A percentile compares a stretch with the other conserved stretches of the same genome.
These are phyloP conservation scores for Mantamonas sphyraenae DNA, from an alignment of 78 protist genomes.

Conservation along the genomic window DNA sequence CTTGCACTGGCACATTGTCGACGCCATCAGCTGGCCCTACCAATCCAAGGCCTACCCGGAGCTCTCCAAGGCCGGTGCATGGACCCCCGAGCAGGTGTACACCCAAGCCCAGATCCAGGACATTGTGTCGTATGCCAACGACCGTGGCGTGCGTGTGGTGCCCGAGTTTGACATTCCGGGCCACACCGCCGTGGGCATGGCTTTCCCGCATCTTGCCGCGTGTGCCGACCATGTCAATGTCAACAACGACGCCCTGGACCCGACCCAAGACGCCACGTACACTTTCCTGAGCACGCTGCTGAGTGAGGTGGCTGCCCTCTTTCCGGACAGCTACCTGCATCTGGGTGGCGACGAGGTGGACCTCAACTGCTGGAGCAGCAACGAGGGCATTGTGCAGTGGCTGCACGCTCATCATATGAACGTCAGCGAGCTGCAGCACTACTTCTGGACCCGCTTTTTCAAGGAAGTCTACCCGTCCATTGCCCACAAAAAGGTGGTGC, in stretches of 20 bases:
- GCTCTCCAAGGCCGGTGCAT: not conserved
- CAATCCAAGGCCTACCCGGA: not conserved
- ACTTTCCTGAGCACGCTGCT: not conserved
- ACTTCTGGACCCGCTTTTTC: not conserved
- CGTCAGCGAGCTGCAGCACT: slow-evolving; percentile 3
- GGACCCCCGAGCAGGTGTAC: no score
- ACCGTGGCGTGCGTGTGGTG: slow-evolving; percentile 21
- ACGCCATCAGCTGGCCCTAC: slow-evolving; percentile 8
- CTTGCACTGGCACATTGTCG: slow-evolving; percentile 33
- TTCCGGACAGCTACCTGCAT: slow-evolving; percentile 4
- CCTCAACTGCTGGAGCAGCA: slow-evolving; percentile 15
- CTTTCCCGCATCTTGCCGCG: not conserved
- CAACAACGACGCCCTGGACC: slow-evolving; percentile 10
- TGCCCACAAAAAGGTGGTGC: not conserved
- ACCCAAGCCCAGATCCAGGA: no score
- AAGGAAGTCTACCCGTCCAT: not conserved
- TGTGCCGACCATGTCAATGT: not conserved
- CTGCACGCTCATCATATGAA: not conserved
- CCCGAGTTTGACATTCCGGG: slow-evolving; percentile 50
- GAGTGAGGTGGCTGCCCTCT: not conserved
- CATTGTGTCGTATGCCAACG: no score
- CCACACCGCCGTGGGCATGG: slow-evolving; percentile 2
- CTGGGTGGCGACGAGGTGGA: slow-evolving; percentile 37
- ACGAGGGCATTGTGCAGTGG: not conserved
- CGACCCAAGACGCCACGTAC: not conserved